phyloP scores from a whole-genome alignment of 148 eudicot genomes.

The Camellia sinensis region DNA sequence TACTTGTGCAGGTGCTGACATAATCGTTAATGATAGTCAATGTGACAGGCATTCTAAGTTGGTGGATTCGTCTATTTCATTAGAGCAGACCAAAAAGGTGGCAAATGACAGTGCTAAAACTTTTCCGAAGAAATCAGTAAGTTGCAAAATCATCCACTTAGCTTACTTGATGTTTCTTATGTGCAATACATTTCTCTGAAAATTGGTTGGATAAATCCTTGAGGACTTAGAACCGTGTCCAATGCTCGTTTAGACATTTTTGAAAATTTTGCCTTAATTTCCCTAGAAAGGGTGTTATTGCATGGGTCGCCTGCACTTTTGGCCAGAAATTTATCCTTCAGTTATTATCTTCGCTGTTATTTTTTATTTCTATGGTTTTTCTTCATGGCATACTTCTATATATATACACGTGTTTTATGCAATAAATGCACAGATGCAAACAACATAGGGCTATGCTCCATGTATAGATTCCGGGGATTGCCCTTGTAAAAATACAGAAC shows the following conservation, averaged over 20 bases:
- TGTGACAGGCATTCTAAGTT: slow-evolving; percentile 29
- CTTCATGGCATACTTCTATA: background rate
- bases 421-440: background rate
- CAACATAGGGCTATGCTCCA: background rate
- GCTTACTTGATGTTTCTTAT: slow-evolving; percentile 7
- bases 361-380: background rate
- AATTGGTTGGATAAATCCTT: background rate
- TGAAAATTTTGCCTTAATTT: background rate
- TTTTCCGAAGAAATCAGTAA: slow-evolving; percentile 33
- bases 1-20: slow-evolving; percentile 33
- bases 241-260: background rate
- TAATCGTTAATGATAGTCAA: slow-evolving; percentile 26
- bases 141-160: slow-evolving; percentile 11
- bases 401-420: background rate
- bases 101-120: slow-evolving; percentile 15
- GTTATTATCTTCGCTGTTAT: background rate
- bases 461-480: slow-evolving; percentile 2
- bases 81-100: slow-evolving; percentile 20
- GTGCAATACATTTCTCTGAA: background rate
- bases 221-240: slow-evolving; percentile 4
- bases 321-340: background rate
- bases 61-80: slow-evolving; percentile 25
- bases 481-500: background rate
- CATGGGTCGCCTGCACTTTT: background rate
- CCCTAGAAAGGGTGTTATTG: background rate